Base-by-base conservation (phyloP, 345 rosid species). In the Brassica carinata region DNA sequence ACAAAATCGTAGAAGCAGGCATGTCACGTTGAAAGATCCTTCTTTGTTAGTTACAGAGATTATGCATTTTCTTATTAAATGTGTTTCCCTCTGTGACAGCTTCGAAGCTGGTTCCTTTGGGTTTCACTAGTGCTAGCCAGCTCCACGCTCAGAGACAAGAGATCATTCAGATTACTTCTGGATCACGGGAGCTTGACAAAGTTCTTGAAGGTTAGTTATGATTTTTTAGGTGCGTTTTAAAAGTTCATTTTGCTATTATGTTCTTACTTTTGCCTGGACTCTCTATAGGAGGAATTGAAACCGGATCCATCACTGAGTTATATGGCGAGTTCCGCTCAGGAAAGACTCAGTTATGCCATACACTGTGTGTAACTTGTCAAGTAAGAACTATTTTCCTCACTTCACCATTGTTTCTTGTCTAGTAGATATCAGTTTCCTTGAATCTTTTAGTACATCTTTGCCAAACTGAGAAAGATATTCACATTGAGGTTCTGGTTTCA, bases 251-350 rank as follows among this genome's bases (percentile, higher is more conserved):
- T 17, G 48, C 13, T 77, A 43, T 51, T 43, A 1, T 61, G 30
- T 57, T 69, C 85, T 87, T 57, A 79, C 18, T 64, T 48, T 69
- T 36, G 1, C 7, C 11, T 53, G 40, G 3, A 36, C 51, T 73
- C 26, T 65, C 77, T 70, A 59, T 83, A 93, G 97, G 99, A 62
- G 99, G 99, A n/a, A 86, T 96, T 75, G 98, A 96, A 87, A 93
- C 98, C 3, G 98, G 98, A 64, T 96, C 99, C 63, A 96, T 93
- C 64, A 96, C 99, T 17, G 99, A 96, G 86, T 79, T 93, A 72
- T 96, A 96, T 78, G 99, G 98, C 2, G 99, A 96, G 87, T 96
- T 96, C 70, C 96, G 98, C 65, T 90, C 93, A 61, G 99, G 99
- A 70, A 96, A 96, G 87, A 96, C 99, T 76, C 99, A 96, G 86